Evolutionary conservation across 2,329 filamentous ascomycete genomes (phyloP), one percentile per base, ranked within the genome.

Genomic region (Cytospora schulzeri): DNA sequence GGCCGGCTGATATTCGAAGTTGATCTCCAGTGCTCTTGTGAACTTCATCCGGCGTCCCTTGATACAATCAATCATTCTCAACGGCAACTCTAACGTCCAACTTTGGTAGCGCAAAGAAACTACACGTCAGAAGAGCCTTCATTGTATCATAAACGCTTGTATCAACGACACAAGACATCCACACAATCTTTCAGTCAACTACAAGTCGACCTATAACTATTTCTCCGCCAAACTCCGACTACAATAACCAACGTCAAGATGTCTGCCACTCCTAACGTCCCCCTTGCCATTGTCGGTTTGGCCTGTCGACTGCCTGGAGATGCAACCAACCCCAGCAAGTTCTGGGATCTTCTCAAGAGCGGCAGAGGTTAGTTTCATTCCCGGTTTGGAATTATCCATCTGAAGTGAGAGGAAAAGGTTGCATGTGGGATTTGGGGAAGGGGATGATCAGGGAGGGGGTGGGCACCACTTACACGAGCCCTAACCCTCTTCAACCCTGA

Each of bases 271-370:
- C 61, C 61, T 52, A 63, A 63, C 33, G 61, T 63, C 35, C 61
- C 61, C 55, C 52, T 63, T 55, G 61, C 61, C 61, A 75, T 85
- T 28, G 73, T 84, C 48, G 82, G 82, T 22, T 72, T 84, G 58
- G 80, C 78, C 29, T 77, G 82, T 45, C 76, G 80, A 14, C 82
- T 84, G 57, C 81, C 82, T 8, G 80, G 81, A 28, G 72, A 78
- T 26, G 81, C 80, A 12, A 77, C 72, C 4, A 77, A 75, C 3
- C 76, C 79, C 0, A 74, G 78, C 57, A 71, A 74, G 22, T 75
- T 85, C 1, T 85, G 82, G 82, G 71, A 79, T 24, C 77, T 83
- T 65, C 68, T 83, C 17, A 72, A 75, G 24, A 67, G 72, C 1
- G 78, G 75, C n/a, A 72, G 80, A 50, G 81, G 78, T 29, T 78